Evolutionary conservation across 2,329 filamentous ascomycete species (phyloP).

Genomic region (Lasiodiplodia sp.): DNA sequence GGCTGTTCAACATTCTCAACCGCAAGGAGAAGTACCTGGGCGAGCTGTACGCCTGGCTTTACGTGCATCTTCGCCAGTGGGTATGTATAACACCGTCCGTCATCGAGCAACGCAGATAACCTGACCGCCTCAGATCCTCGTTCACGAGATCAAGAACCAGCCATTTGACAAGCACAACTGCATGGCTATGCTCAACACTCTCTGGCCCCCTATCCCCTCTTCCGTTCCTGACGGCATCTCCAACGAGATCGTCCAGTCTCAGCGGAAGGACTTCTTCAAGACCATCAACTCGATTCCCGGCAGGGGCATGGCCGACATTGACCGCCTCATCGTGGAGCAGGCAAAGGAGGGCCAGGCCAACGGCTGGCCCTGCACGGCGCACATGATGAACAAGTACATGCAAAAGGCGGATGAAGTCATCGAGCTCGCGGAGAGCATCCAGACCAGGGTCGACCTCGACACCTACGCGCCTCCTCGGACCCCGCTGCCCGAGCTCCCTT

Average conservation of each 20-base stretch:
- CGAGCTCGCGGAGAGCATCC: constrained; percentile 40
- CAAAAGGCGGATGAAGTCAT: constrained; percentile 66
- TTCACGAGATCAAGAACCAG: constrained; percentile 69
- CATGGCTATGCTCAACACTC: constrained; percentile 72
- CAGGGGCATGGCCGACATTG: constrained; percentile 61
- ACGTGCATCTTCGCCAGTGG: constrained; percentile 69
- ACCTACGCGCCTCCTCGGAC: constrained; percentile 15
- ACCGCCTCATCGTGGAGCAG: constrained; percentile 61
- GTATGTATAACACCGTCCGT: constrained; percentile 49
- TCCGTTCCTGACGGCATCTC: constrained; percentile 52
- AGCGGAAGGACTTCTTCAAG: constrained; percentile 69
- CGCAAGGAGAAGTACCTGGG: constrained; percentile 19
- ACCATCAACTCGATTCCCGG: constrained; percentile 67
- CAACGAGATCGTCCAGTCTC: constrained; percentile 58
- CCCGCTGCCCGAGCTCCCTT: constrained; percentile 28
- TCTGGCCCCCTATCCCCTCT: constrained; percentile 65
- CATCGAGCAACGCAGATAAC: constrained; percentile 21
- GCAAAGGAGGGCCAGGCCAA: constrained; percentile 59
- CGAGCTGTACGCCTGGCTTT: constrained; percentile 64
- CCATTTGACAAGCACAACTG: constrained; percentile 72
- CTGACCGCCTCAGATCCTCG: constrained; percentile 58
- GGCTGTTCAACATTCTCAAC: constrained; percentile 26
- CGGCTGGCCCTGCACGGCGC: constrained; percentile 61
- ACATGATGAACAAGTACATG: constrained; percentile 65
- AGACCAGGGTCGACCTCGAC: constrained; percentile 24